Base-by-base conservation (phyloP, 352 stramenopile species). In the Pythium vanterpoolii region DNA sequence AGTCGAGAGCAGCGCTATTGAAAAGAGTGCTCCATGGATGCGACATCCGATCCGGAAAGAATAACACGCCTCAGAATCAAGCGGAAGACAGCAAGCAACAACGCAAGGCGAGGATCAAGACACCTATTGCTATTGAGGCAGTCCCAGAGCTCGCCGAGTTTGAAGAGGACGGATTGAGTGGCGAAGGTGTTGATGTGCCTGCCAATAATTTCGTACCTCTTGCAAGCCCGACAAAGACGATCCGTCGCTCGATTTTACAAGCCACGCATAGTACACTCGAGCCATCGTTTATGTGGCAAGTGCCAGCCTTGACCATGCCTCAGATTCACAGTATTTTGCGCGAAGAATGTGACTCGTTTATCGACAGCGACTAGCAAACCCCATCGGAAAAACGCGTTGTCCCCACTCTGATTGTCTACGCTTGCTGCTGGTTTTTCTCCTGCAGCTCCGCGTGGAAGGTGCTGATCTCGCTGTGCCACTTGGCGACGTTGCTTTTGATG, bases 391-490 rank as follows among this genome's bases (percentile, higher is more conserved):
- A 36, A 16, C 34, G 34, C 39, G 16, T 46, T 26, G 18, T 21
- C 39, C 16, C 18, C 34, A 42, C 34, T 42, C 34, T 42, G 14
- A 48, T 42, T 40, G 28, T 57, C 36, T 57, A 57, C 13, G 50
- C 50, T 33, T 56, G 33, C 21, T 36, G 56, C 63, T 31, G 58
- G 62, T 81, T 72, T 47, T 87, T 77, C 50, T 78, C 54, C 54
- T 77, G 58, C 14, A 81, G 60, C 27, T 76, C 66, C 30, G 78
- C 64, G 39, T 81, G 84, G 62, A 87, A 83, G 34, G 76, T 67
- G 45, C 58, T 67, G 59, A 94, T 90, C 24, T 76, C 47, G 43
- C 57, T 54, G 43, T 79, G 64, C 84, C 80, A 94, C 51, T 86
- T 67, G 53, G 62, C 69, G 53, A 89, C 80, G 42, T 64, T 70